Percentiles rank a stretch among this genome's conserved stretches.
Evolutionary conservation across 306 rosid species (phyloP).

Genomic region (Gastrolobium villosum): DNA sequence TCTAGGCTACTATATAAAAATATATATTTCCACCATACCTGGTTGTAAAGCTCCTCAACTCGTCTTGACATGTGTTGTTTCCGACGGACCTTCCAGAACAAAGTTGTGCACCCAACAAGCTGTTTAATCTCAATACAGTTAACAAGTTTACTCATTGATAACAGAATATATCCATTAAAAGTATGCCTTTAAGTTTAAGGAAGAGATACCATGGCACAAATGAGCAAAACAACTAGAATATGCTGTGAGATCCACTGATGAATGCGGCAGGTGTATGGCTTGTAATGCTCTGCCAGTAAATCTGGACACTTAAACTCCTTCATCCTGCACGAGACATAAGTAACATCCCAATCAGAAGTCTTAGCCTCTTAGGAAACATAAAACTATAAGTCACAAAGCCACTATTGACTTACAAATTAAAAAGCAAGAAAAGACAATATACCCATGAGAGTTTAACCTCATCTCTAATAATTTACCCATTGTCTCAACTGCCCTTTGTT

Average conservation of each 20-base stretch:
- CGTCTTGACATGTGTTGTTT: conserved; percentile 60
- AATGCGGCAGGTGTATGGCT: conserved; percentile 69
- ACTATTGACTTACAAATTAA: conserved; percentile 28
- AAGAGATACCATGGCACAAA: conserved; percentile 73
- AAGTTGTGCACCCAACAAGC: conserved; percentile 70
- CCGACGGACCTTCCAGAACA: conserved; percentile 59
- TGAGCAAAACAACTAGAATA: conserved; percentile 59
- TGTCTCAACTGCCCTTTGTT: conserved; percentile 65
- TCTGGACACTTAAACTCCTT: conserved; percentile 91
- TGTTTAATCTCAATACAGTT: conserved; percentile 62
- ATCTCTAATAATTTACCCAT: conserved; percentile 62
- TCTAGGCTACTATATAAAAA: too few species aligned
- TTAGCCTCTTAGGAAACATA: background rate
- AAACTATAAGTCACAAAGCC: conserved; percentile 30
- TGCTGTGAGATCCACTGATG: conserved; percentile 71
- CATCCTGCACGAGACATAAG: conserved; percentile 58
- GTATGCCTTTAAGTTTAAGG: conserved; percentile 53
- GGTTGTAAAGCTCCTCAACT: conserved; percentile 81
- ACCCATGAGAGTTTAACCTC: conserved; percentile 74
- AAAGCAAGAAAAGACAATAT: conserved; percentile 42
- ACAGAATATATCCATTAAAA: conserved; percentile 47
- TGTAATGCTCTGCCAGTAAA: conserved; percentile 66
- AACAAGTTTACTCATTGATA: conserved; percentile 55
- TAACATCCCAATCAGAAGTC: background rate
- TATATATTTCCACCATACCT: conserved; percentile 54